Base-by-base conservation (phyloP, 495 filamentous ascomycete species). In the Podospora conica region DNA sequence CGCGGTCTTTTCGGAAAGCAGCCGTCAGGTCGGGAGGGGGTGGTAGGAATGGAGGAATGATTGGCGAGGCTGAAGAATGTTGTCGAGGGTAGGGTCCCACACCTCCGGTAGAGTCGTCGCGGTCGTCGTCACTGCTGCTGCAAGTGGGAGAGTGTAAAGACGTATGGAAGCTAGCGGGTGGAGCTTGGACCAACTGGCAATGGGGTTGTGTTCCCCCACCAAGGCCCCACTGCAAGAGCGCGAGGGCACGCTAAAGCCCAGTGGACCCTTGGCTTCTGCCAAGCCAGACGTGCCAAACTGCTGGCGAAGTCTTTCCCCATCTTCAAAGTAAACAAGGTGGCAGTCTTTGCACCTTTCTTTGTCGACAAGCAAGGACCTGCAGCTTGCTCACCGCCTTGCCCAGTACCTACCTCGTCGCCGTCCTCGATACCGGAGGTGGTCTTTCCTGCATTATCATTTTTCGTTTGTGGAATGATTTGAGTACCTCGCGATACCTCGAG, bases 251-350 rank as follows among this genome's bases (percentile, higher is more conserved):
- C 40, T 48, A 57, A 57, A 57, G 12, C 11, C 3, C 55, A 27
- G 21, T 57, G 55, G 55, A 57, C 40, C 60, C 40, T 62, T 53
- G 31, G 23, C 57, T 25, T 20, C 5, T 20, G 23, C 57, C 57
- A 48, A 28, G 20, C 23, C 60, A 61, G 33, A 21, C 57, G 22
- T 59, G 57, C 29, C 57, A 21, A 59, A 58, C 18, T 10, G 29
- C 33, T 22, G 29, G 15, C n/a, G 29, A 28, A 40, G 20, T 24
- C 60, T 61, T 48, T 40, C 60, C 29, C 31, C 21, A 18, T 54
- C 33, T 53, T 18, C 40, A 54, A 55, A 58, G 60, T 66, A 64
- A 66, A 69, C 67, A 69, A 60, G 25, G 8, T 12, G 24, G 21
- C 22, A 29, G 55, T 28, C 53, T 24, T 58, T 56, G 33, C 53